Conservation (phyloP, 1,139 yeast species). For the Geotrichum klebahnii region DNA sequence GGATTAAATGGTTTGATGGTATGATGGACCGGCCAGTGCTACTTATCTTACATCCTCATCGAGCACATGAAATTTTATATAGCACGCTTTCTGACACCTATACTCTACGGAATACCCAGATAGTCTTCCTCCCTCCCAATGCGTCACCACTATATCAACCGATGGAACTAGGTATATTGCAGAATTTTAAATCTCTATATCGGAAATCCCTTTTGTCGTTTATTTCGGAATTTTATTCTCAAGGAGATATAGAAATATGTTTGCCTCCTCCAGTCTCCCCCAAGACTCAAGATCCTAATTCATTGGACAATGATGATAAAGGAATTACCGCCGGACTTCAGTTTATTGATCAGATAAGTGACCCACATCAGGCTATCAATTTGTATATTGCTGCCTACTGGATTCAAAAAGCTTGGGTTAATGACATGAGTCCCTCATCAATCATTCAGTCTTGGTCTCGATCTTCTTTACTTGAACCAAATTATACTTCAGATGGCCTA, state of each 20-base stretch:
- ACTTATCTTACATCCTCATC: slow-evolving; percentile 18
- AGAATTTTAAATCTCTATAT: slow-evolving; percentile 20
- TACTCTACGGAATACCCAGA: slow-evolving; percentile 12
- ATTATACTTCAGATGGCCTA: background rate
- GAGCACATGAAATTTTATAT: slow-evolving; percentile 20
- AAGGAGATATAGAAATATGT: slow-evolving; percentile 5
- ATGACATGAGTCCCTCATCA: slow-evolving; percentile 3
- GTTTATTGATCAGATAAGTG: slow-evolving; percentile 9
- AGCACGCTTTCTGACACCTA: slow-evolving; percentile 9
- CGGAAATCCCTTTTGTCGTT: slow-evolving; percentile 15
- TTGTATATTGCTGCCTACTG: slow-evolving; percentile 18
- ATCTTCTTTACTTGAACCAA: slow-evolving; percentile 9
- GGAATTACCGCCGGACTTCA: background rate
- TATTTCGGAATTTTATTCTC: slow-evolving; percentile 11
- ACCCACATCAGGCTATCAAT: slow-evolving; percentile 15
- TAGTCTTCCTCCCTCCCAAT: slow-evolving; percentile 17
- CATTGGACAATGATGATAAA: background rate
- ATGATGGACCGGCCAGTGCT: slow-evolving; percentile 18
- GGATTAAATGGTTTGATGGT: slow-evolving; percentile 22
- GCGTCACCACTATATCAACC: slow-evolving; percentile 11
- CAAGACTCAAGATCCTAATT: background rate
- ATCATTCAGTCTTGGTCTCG: slow-evolving; percentile 17
- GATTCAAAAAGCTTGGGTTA: slow-evolving; percentile 20
- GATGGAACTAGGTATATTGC: slow-evolving; percentile 17
- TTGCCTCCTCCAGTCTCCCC: slow-evolving; percentile 7